These are phyloP conservation scores for Endocladia muricata DNA, from an alignment of 31 red algal species.

Conservation along the genomic window DNA sequence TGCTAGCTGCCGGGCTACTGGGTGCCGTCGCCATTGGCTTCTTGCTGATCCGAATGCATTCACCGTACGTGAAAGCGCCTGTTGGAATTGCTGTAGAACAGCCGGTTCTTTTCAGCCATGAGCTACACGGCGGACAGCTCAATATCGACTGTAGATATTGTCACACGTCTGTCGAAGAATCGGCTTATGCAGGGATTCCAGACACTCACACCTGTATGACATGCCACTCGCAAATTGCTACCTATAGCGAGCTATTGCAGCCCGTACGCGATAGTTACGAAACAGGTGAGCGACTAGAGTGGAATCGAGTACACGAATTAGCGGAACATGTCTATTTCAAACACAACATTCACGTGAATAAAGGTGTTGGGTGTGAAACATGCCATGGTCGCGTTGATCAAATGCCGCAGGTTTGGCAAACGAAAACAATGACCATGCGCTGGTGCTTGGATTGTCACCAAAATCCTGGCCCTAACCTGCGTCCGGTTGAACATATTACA, in stretches of 20 bases:
- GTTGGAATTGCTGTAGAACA: too few species aligned
- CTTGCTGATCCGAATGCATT: too few species aligned
- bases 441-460: conserved; percentile 10
- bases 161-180: neutral
- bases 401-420: neutral
- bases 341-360: conserved; percentile 7
- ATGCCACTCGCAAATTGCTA: neutral
- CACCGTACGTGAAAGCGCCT: too few species aligned
- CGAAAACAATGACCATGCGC: neutral
- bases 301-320: neutral
- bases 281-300: neutral
- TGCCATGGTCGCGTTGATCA: conserved; percentile 1
- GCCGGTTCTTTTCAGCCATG: neutral
- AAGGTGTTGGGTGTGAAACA: neutral
- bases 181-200: neutral
- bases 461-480: neutral
- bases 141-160: neutral
- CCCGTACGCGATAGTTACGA: neutral
- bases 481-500: neutral
- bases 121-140: neutral
- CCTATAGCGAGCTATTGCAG: neutral
- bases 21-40: too few species aligned
- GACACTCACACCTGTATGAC: neutral
- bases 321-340: conserved; percentile 2
- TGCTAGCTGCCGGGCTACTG: too few species aligned